A percentile compares a stretch with the other conserved stretches of the same genome.
phyloP scores from a whole-genome alignment of 768 basidiomycete genomes.

The Collybia sordida region DNA sequence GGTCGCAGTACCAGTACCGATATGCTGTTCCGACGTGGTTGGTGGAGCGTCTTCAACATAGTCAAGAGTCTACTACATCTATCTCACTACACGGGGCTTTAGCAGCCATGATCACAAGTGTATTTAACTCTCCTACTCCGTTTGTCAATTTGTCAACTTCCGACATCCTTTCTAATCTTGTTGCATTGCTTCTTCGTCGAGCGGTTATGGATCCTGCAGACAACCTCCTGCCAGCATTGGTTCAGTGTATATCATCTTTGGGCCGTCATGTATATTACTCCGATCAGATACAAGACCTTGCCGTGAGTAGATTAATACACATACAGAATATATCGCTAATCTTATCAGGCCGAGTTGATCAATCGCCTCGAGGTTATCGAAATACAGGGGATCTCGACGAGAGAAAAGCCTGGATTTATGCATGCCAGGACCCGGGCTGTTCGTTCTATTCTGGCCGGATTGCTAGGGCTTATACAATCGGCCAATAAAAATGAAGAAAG shows the following conservation, averaged over 20 bases:
- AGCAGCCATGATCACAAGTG: constrained; percentile 75
- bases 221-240: constrained; percentile 60
- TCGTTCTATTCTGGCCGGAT: constrained; percentile 64
- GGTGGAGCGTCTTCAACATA: constrained; percentile 71
- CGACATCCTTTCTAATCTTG: constrained; percentile 79
- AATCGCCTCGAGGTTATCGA: constrained; percentile 73
- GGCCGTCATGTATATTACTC: constrained; percentile 94
- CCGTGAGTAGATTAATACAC: constrained; percentile 35
- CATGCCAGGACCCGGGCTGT: constrained; percentile 62
- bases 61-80: constrained; percentile 50
- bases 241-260: constrained; percentile 78
- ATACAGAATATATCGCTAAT: background rate
- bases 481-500: constrained; percentile 49
- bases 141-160: constrained; percentile 90
- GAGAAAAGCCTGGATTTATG: constrained; percentile 26
- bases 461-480: constrained; percentile 68
- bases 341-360: constrained; percentile 65
- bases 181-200: constrained; percentile 71
- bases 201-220: constrained; percentile 63
- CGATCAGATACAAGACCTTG: constrained; percentile 92
- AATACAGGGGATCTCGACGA: constrained; percentile 52
- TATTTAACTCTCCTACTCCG: constrained; percentile 81
- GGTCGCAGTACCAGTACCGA: constrained; percentile 92
- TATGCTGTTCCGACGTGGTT: constrained; percentile 86
- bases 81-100: constrained; percentile 59